These are phyloP conservation scores for Pichia sp. DNA, from an alignment of 1,139 yeast species.

Conservation along the genomic window DNA sequence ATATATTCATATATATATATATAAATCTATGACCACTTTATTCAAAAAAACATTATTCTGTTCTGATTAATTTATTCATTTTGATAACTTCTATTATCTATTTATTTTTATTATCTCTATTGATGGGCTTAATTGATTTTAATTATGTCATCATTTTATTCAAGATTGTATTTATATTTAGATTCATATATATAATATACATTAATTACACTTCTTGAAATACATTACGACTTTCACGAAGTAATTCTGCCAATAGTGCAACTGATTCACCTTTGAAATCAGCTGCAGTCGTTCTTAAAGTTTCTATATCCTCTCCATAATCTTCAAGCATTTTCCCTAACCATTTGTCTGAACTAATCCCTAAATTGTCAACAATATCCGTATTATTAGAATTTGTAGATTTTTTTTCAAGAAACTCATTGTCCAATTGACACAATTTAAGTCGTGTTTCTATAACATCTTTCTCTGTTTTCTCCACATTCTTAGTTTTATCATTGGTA, in stretches of 20 bases:
- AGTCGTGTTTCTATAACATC: constrained; percentile 8
- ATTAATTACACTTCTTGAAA: constrained; percentile 6
- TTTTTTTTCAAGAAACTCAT: background rate
- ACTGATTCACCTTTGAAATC: constrained; percentile 14
- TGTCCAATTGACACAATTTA: constrained; percentile 4
- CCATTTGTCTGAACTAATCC: constrained; percentile 14
- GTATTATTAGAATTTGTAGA: background rate
- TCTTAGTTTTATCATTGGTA: background rate
- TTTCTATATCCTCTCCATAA: constrained; percentile 17
- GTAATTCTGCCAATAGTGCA: constrained; percentile 14
- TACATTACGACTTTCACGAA: constrained; percentile 10
- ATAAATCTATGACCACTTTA: no score
- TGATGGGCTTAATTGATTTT: no score
- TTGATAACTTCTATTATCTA: no score
- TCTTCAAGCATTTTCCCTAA: constrained; percentile 10
- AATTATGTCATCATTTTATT: no score
- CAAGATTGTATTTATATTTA: no score
- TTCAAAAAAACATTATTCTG: no score
- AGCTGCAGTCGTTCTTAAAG: constrained; percentile 9
- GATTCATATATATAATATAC: background rate
- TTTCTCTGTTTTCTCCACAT: background rate
- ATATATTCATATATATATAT: no score
- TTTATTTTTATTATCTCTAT: no score
- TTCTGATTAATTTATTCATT: no score
- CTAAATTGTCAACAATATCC: background rate